phyloP scores from a whole-genome alignment of 345 rosid species.

The Leavenworthia alabamica region DNA sequence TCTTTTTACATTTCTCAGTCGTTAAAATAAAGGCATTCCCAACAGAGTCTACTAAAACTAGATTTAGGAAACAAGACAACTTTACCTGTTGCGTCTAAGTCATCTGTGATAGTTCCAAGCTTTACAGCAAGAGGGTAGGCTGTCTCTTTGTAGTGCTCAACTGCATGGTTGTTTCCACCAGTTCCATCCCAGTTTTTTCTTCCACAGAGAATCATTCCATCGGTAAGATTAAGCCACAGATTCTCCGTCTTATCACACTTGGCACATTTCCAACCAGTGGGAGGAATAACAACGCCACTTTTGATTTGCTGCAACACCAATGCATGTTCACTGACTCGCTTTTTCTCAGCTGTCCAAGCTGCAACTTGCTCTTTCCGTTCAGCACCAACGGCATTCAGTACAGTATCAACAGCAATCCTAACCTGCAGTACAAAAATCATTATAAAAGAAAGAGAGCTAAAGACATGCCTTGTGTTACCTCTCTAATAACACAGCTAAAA shows the following conservation, averaged over 20 bases:
- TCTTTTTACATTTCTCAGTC: not conserved
- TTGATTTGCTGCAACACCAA: constrained; percentile 66
- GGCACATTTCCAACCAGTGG: constrained; percentile 85
- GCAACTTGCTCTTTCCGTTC: constrained; percentile 85
- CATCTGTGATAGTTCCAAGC: constrained; percentile 94
- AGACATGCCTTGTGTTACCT: not conserved
- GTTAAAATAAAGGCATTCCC: not conserved
- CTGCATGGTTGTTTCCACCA: constrained; percentile 96
- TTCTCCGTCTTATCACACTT: constrained; percentile 91
- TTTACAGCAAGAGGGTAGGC: constrained; percentile 91
- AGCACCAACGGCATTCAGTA: constrained; percentile 74
- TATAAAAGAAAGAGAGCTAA: not conserved
- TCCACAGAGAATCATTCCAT: constrained; percentile 97
- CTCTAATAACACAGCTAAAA: not conserved
- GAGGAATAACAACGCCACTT: constrained; percentile 69
- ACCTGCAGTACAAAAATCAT: constrained; percentile 45
- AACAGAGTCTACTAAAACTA: not conserved
- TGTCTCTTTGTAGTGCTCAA: constrained; percentile 83
- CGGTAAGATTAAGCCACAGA: constrained; percentile 95
- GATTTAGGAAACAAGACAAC: constrained; percentile 26
- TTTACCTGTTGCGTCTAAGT: constrained; percentile 96
- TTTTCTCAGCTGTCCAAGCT: constrained; percentile 91
- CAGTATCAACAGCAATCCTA: constrained; percentile 83
- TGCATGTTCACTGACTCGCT: constrained; percentile 73
- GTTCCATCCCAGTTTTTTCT: constrained; percentile 95